Base-by-base conservation (phyloP, 2,329 filamentous ascomycete species). In the Phoma herbarum region DNA sequence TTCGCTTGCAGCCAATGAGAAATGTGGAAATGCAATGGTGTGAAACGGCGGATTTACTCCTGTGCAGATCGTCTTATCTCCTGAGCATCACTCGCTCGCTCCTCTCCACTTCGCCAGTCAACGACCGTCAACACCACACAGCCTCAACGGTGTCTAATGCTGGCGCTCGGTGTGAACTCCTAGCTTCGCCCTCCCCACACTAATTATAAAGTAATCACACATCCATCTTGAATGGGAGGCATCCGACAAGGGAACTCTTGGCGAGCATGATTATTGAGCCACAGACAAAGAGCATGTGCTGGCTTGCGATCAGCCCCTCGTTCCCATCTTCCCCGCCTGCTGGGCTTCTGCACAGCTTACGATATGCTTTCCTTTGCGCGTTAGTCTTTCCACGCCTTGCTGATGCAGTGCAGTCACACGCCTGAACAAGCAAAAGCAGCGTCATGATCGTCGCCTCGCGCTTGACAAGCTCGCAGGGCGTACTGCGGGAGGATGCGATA, bases 51-150 rank as follows among this genome's bases (percentile, higher is more conserved):
- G 20, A 23, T 10, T 39, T 39, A 39, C 41, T 26, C 23, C 41
- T 31, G 50, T 39, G 50, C 42, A 45, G 50, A 52, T 46, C 50
- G 5, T 39, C 42, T 39, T 52, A 45, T 45, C n/a, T 52, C 50
- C 41, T 45, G 50, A 37, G 22, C 39, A 42, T 25, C 39, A 22
- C n/a, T n/a, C n/a, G n/a, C n/a, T n/a, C n/a, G n/a, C n/a, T n/a
- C n/a, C n/a, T 29, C 42, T 18, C 42, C 25, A 44, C 23, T 29
- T 18, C 12, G 22, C 2, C 23, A 28, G 14, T 23, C 25, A 29
- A 11, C 12, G 22, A 1, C 23, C n/a, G 14, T 23, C 25, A 29
- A 11, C 26, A 45, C 25, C 16, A 29, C 37, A 25, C 26, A 20
- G 25, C 47, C 47, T 29, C 33, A 29, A 23, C 18, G 25, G n/a